Conservation (phyloP, 2,329 filamentous ascomycete species). For the Ophiocordyceps camponoti-rufipedis region DNA sequence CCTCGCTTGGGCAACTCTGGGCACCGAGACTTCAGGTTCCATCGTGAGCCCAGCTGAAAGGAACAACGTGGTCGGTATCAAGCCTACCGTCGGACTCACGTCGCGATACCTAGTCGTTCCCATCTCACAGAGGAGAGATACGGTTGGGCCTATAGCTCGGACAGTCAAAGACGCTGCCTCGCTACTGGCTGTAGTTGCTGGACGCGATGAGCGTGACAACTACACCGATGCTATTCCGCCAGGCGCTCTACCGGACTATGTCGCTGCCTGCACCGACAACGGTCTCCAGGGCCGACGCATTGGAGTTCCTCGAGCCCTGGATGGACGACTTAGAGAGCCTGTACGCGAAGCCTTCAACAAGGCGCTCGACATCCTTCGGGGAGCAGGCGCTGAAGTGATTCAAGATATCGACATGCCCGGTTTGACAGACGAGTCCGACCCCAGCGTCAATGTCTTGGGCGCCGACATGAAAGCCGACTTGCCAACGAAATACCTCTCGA, state of each 20-base stretch:
- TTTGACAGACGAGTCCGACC: not conserved
- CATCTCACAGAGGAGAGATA: constrained; percentile 45
- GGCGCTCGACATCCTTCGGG: constrained; percentile 30
- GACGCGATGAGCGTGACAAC: constrained; percentile 38
- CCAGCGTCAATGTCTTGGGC: not conserved
- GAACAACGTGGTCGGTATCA: constrained; percentile 49
- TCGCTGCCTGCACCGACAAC: constrained; percentile 33
- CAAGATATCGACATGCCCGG: constrained; percentile 11
- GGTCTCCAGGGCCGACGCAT: constrained; percentile 39
- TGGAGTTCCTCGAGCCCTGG: constrained; percentile 36
- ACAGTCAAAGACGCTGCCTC: constrained; percentile 48
- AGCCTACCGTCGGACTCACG: constrained; percentile 47
- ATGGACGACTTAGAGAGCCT: constrained; percentile 11
- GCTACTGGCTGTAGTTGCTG: constrained; percentile 44
- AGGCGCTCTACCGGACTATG: constrained; percentile 38
- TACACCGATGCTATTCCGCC: constrained; percentile 44
- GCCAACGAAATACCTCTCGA: constrained; percentile 26
- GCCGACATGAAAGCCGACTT: not conserved
- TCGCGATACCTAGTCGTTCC: constrained; percentile 46
- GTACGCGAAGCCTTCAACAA: constrained; percentile 23
- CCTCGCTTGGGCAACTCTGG: constrained; percentile 3
- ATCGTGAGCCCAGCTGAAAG: constrained; percentile 33
- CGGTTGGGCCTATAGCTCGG: constrained; percentile 44
- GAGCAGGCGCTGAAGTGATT: constrained; percentile 39
- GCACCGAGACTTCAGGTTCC: constrained; percentile 35